Evolutionary conservation across 2,329 filamentous ascomycete species (phyloP), one percentile per base, ranked within the genome.

Genomic region (Verticillium nonalfalfae): DNA sequence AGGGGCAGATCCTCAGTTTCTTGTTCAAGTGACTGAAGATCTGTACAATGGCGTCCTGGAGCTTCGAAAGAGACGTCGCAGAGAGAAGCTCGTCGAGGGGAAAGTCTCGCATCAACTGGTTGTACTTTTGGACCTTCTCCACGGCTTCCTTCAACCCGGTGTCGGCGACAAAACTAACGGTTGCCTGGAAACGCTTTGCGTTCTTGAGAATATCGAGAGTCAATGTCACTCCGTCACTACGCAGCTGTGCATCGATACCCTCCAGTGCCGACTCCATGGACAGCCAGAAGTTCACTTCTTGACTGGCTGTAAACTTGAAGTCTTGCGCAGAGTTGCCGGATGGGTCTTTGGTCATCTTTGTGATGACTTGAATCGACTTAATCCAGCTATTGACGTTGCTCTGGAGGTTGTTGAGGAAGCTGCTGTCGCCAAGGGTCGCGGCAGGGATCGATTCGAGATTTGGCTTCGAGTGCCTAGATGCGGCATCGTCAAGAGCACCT

Each of bases 271-370:
- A 90, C 75, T 99, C 96, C 90, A 99, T 97, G 1, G 93, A 96
- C 58, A 99, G 76, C 95, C 95, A 99, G 72, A 99, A 99, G 75
- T 97, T 97, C 75, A 99, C 97, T 75, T 99, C 95, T 74, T 98
- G 95, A 61, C 91, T 94, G 36, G 95, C 95, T 26, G 93, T 96
- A 36, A 70, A 69, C 67, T 76, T 79, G 62, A 80, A 79, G 61
- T 80, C 77, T 64, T 79, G 77, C 60, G 74, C 76, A 83, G 66
- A 84, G 82, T 73, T 88, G 72, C 80, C 85, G 4, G 81, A 79
- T 1, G 91, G 87, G 69, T 99, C 95, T 70, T 93, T 88, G 50
- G 92, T 91, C 80, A 97, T 90, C 77, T 96, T 96, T 45, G 95
- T 99, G 68, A 97, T 96, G 57, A 90, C 89, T 74, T 97, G 94